Percentiles rank a stretch among this genome's conserved stretches.
phyloP scores from a whole-genome alignment of 139 green algal species.

The Micractinium conductrix region DNA sequence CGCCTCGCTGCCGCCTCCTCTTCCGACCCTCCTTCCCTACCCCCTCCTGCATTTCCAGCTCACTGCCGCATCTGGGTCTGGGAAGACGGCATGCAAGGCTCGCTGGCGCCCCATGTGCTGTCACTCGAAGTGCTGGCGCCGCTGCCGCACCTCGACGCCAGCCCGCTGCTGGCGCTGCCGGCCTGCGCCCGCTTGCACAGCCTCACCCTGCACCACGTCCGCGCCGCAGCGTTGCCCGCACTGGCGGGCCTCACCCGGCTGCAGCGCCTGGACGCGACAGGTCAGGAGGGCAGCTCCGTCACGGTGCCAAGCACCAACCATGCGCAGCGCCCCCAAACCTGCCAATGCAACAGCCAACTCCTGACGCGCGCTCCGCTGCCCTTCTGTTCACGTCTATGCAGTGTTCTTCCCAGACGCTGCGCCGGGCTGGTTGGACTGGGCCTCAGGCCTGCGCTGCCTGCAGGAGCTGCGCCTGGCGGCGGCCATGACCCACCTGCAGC shows the following conservation, averaged over 20 bases:
- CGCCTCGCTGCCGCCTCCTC: background rate
- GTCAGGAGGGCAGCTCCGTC: background rate
- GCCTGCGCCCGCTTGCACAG: background rate
- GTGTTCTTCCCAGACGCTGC: conserved; percentile 1
- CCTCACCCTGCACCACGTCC: conserved; percentile 9
- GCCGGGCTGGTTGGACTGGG: conserved; percentile 14
- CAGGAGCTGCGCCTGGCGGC: background rate
- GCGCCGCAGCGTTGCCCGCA: background rate
- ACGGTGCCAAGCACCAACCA: too few relatives aligned
- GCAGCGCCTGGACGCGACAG: background rate
- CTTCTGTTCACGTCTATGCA: too few relatives aligned
- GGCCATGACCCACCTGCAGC: conserved; percentile 15
- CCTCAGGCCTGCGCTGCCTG: background rate
- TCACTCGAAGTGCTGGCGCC: background rate
- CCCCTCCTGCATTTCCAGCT: background rate
- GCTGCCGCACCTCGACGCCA: background rate
- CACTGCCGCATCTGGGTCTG: background rate
- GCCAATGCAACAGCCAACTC: background rate
- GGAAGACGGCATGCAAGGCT: background rate
- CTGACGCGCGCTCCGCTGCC: too few relatives aligned
- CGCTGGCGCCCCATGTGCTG: background rate
- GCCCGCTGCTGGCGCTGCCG: background rate
- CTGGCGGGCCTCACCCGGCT: background rate
- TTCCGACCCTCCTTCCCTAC: background rate
- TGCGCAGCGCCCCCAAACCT: too few relatives aligned